Evolutionary conservation across 768 basidiomycete species (phyloP).

Genomic region (Boletellus emodensis): DNA sequence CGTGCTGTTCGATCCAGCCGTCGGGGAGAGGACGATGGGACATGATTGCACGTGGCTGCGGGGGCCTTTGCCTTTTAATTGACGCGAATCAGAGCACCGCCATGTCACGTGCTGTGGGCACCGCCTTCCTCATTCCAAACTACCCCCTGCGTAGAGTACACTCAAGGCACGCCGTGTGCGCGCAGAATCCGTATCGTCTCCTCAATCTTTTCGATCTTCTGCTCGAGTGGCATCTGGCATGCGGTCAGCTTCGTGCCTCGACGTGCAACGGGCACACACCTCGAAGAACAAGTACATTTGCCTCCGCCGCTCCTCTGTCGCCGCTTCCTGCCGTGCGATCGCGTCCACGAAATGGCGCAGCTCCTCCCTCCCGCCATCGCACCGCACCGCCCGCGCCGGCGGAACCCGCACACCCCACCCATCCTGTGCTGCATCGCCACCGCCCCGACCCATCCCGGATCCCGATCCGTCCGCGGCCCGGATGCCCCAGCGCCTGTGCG

Average conservation of each 20-base stretch:
- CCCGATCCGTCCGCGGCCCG: conserved; percentile 3
- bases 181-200: conserved; percentile 43
- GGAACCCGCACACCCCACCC: not conserved
- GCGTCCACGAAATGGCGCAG: conserved; percentile 42
- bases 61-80: not conserved
- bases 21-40: conserved; percentile 43
- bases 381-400: not conserved
- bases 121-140: not conserved
- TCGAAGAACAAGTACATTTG: conserved; percentile 51
- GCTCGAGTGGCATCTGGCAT: conserved; percentile 51
- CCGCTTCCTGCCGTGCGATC: conserved; percentile 39
- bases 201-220: conserved; percentile 50
- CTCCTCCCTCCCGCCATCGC: conserved; percentile 10
- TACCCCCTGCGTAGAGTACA: not conserved
- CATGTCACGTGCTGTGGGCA: conserved; percentile 13
- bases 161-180: conserved; percentile 1
- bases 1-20: conserved; percentile 54
- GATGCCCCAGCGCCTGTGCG: conserved; percentile 16
- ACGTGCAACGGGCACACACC: conserved; percentile 28
- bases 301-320: conserved; percentile 35
- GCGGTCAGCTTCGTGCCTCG: not conserved
- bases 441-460: not conserved
- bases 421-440: not conserved
- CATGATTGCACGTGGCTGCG: conserved; percentile 8
- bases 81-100: too few species aligned